Conservation (phyloP, 805 yeast species). For the Zygoascus flipseniorum region DNA sequence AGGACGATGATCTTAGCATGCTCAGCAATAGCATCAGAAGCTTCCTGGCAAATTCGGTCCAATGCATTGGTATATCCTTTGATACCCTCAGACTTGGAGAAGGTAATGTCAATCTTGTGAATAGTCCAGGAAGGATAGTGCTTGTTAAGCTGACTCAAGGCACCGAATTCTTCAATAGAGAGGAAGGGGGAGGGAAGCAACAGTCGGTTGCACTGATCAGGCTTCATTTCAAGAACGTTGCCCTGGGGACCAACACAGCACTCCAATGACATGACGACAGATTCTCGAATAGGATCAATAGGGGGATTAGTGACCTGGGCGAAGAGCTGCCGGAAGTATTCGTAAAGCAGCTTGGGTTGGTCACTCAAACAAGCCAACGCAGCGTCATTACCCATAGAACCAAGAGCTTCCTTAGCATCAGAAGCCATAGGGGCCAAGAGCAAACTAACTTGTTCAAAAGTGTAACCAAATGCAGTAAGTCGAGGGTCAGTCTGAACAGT, state of each 20-base stretch:
- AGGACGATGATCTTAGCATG: conserved; percentile 67
- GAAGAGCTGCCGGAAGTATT: conserved; percentile 90
- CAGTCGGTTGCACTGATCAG: conserved; percentile 85
- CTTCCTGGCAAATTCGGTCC: conserved; percentile 80
- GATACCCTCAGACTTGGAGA: conserved; percentile 71
- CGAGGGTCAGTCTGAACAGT: conserved; percentile 76
- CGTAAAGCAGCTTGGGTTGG: conserved; percentile 84
- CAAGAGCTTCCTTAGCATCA: conserved; percentile 88
- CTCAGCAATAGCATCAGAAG: conserved; percentile 73
- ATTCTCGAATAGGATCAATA: conserved; percentile 95
- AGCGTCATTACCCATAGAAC: conserved; percentile 98
- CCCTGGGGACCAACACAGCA: conserved; percentile 99
- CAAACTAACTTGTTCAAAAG: conserved; percentile 83
- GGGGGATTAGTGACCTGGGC: conserved; percentile 99
- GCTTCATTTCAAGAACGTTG: conserved; percentile 83
- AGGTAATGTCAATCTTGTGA: conserved; percentile 79
- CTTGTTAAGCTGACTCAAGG: conserved; percentile 60
- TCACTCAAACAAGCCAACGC: conserved; percentile 92
- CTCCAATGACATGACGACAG: conserved; percentile 93
- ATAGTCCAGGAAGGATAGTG: conserved; percentile 85
- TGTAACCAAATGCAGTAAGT: conserved; percentile 80
- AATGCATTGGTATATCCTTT: conserved; percentile 78
- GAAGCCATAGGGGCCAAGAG: conserved; percentile 89
- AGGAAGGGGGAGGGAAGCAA: conserved; percentile 76
- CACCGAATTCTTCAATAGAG: conserved; percentile 61